Base-by-base conservation (phyloP, 176 grass and related monocot genomes). In the Echinochloa phyllopogon region DNA sequence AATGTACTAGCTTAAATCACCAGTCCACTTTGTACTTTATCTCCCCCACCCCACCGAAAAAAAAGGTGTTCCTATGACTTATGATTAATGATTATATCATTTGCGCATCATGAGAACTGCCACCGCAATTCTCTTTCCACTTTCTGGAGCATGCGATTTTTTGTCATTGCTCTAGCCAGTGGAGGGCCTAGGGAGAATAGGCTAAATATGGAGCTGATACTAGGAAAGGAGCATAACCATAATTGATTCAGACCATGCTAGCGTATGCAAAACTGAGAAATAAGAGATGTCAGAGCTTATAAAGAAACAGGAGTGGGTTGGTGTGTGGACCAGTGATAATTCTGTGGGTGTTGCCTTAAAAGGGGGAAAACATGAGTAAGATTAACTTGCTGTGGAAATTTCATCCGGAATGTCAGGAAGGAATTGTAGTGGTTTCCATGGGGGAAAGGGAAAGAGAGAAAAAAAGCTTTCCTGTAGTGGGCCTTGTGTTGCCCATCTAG, bases 11-110 rank as follows among this genome's bases (percentile, higher is more conserved):
- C 56, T 55, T 83, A 61, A 74, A 75, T 42, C 10, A 58, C 48
- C 72, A 76, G 37, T 72, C 9, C 39, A 76, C 69, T 76, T 45
- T 20, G 4, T 55, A 65, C 47, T 50, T 73, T 18, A 36, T 72
- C n/a, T 4, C 4, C 41, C 40, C 0, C 29, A 33, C 29, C 29
- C 29, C 29, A 33, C 29, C 29, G 29, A 27, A 33, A 38, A 36
- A 8, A 25, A 10, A 62, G 69, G 72, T 41, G 5, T 29, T 51
- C 3, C 29, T 64, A 43, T 65, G 21, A 10, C 0, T 75, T 58
- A 33, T 33, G 29, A 33, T 33, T 33, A 33, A 48, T 83, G 61
- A 9, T 29, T 37, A 56, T 36, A 62, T 77, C 21, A 69, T 24
- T 10, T 36, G 8, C 55, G 44, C 50, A n/a, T 69, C n/a, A 51